Evolutionary conservation across 2,329 filamentous ascomycete genomes (phyloP), one percentile per base, ranked within the genome.

Genomic region (Monosporascus sp.): DNA sequence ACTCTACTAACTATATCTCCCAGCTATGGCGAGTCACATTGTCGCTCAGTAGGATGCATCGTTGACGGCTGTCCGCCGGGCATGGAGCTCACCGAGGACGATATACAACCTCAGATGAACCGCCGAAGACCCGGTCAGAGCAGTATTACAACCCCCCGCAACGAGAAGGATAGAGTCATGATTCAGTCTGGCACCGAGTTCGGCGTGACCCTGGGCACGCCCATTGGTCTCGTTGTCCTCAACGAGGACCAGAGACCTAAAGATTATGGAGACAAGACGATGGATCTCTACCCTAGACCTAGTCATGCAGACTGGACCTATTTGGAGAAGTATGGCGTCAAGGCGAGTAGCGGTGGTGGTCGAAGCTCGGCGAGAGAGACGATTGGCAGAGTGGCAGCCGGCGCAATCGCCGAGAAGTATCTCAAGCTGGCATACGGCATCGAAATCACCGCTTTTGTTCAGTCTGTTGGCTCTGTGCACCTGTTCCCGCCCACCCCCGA

Each of bases 291-390:
- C 79, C 94, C 94, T 5, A 83, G 94, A 49, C 94, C 93, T 37
- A 90, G 85, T 68, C 94, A 97, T 73, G 93, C 94, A 55, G 93
- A 97, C 74, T 97, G 88, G 83, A 97, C 94, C 55, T 97, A 97
- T 75, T 80, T 96, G 56, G 89, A 96, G 72, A 97, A 97, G 76
- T 99, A 99, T 71, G 93, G 93, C 53, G 85, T 95, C 62, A 95
- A 95, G 77, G 91, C 94, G 38, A 89, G 84, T 69, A 91, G 86
- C 56, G 93, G 94, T 54, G 93, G 94, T 62, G 93, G 94, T 51
- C 82, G 94, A 57, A 92, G 88, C 69, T 92, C 87, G 69, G 94
- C 94, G n/a, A 80, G 93, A 59, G 93, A 97, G 79, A 97, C 93
- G 11, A 96, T 97, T 67, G 90, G 88, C 58, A 83, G 93, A 61